Evolutionary conservation across 2,329 filamentous ascomycete genomes (phyloP).

Genomic region (Drechslerella dactyloides): DNA sequence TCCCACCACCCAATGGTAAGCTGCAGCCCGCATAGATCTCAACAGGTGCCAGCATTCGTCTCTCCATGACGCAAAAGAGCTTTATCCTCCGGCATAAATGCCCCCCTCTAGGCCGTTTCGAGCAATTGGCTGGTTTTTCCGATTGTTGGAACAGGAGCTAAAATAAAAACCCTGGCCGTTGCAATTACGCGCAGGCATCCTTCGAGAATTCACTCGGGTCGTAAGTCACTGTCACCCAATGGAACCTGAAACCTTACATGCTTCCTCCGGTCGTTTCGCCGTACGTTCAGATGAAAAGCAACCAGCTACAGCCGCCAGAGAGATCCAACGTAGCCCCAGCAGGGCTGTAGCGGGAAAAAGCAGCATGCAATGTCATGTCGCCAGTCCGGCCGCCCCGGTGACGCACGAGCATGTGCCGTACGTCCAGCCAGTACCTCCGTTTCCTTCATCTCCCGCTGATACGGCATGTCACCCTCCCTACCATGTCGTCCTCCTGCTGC

Average conservation of each 20-base stretch:
- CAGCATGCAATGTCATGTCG: constrained; percentile 22
- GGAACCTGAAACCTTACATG: constrained; percentile 32
- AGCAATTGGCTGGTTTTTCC: constrained; percentile 49
- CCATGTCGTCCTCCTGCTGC: constrained; percentile 24
- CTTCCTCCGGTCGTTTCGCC: constrained; percentile 36
- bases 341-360: constrained; percentile 39
- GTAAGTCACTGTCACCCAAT: constrained; percentile 1
- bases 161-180: constrained; percentile 50
- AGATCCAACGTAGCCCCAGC: constrained; percentile 6
- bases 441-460: constrained; percentile 17
- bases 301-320: constrained; percentile 16
- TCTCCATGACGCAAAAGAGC: constrained; percentile 49
- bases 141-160: constrained; percentile 47
- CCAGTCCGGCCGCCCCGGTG: constrained; percentile 28
- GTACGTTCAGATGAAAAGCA: constrained; percentile 31
- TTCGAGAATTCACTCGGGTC: constrained; percentile 45
- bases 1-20: constrained; percentile 22
- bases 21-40: constrained; percentile 47
- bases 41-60: constrained; percentile 21
- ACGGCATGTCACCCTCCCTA: constrained; percentile 6
- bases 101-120: constrained; percentile 41
- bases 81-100: constrained; percentile 37
- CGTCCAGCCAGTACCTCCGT: constrained; percentile 13
- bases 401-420: constrained; percentile 35
- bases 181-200: constrained; percentile 47